Percentiles rank a stretch among this genome's conserved stretches.
Evolutionary conservation across 1,284 basidiomycete species (phyloP).

Genomic region (Heliocybe sulcata): DNA sequence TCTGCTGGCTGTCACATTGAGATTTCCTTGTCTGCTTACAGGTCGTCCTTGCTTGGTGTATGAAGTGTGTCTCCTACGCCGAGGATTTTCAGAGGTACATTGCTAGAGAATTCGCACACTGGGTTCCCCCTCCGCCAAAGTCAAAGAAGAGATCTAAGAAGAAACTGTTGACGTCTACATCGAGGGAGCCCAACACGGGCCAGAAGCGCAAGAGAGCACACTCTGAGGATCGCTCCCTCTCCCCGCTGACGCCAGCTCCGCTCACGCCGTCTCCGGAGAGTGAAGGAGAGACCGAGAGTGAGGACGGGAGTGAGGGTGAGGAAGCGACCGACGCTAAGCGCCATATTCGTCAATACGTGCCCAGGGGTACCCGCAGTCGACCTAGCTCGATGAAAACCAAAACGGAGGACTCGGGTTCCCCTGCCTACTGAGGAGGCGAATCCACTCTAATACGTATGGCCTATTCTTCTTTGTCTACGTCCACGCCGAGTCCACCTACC

Average conservation of each 20-base stretch:
- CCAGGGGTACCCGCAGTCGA: not conserved
- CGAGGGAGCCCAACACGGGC: not conserved
- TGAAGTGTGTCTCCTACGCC: slow-evolving; percentile 23
- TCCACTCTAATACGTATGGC: too few relatives aligned
- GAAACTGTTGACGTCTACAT: not conserved
- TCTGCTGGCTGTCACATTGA: not conserved
- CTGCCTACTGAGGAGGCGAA: not conserved
- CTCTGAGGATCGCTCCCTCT: not conserved
- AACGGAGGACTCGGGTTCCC: not conserved
- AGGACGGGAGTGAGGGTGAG: not conserved
- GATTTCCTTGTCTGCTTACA: slow-evolving; percentile 2
- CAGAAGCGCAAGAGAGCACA: not conserved
- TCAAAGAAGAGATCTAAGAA: not conserved
- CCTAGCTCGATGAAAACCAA: not conserved
- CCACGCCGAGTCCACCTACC: too few relatives aligned
- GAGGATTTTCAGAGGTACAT: slow-evolving; percentile 18
- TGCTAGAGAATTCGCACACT: not conserved
- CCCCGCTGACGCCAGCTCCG: too few relatives aligned
- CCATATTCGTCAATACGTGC: not conserved
- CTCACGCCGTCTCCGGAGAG: not conserved
- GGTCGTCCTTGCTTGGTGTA: slow-evolving; percentile 18
- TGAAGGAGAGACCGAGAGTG: not conserved
- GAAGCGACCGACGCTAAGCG: not conserved
- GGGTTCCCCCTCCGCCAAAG: not conserved
- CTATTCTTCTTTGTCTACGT: too few relatives aligned